Evolutionary conservation across 2,329 filamentous ascomycete genomes (phyloP).

Genomic region (Ceratocystis colombiana): DNA sequence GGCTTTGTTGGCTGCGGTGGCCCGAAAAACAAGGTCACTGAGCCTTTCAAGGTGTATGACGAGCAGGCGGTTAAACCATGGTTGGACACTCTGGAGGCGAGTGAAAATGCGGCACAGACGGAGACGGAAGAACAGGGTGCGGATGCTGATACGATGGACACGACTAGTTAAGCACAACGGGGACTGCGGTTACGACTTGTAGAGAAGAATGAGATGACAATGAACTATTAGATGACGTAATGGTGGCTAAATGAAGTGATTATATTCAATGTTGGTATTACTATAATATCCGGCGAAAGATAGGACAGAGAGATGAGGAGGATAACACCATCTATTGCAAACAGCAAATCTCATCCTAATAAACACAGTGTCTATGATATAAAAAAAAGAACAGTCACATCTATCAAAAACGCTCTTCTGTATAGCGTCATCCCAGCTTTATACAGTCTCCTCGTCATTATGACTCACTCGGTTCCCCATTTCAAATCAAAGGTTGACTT

Average conservation of each 20-base stretch:
- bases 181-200: neutral
- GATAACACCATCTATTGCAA: neutral
- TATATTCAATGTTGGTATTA: conserved; percentile 13
- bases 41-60: conserved; percentile 85
- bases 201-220: conserved; percentile 25
- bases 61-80: conserved; percentile 76
- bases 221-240: conserved; percentile 17
- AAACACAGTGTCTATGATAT: neutral
- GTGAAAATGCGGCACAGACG: conserved; percentile 35
- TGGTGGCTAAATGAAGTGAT: neutral
- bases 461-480: conserved; percentile 57
- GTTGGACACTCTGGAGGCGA: conserved; percentile 63
- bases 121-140: conserved; percentile 34
- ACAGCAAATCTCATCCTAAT: neutral
- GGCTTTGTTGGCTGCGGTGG: conserved; percentile 62
- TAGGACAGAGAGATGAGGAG: neutral
- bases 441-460: neutral
- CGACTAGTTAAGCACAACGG: conserved; percentile 29
- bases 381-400: neutral
- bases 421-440: neutral
- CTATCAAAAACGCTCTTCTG: neutral
- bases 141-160: conserved; percentile 31
- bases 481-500: conserved; percentile 67
- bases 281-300: neutral
- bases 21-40: conserved; percentile 44